Evolutionary conservation across 2,329 filamentous ascomycete species (phyloP), one percentile per base, ranked within the genome.

Genomic region (Pestalotiopsis fici): DNA sequence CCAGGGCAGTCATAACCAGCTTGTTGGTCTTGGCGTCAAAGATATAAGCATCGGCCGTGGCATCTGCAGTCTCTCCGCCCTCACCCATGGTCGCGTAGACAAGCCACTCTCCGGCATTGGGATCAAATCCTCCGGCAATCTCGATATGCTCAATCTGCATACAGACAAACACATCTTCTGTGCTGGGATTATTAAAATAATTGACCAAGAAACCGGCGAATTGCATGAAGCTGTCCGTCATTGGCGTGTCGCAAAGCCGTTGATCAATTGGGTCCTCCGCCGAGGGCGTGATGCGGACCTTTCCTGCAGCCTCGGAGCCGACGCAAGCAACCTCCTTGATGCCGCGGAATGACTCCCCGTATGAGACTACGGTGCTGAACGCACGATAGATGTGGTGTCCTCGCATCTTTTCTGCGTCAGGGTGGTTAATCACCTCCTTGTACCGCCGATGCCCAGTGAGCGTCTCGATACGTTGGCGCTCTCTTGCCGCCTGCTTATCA

Each of bases 351-450:
- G 68, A 18, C 3, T 70, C 65, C 2, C 66, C 71, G 66, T 76
- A 79, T 65, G 75, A 64, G 3, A 78, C 74, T 31, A 80, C 70
- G 11, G 73, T 66, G 4, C 62, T 67, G 50, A 81, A 77, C 0
- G 74, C 72, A 5, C 72, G 71, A 63, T 81, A 81, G 9, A 80
- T 74, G 64, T 75, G 75, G 2, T 71, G 71, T 2, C 77, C 77
- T 63, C 75, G 74, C 59, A 80, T 74, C n/a, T 73, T 74, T 54
- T 78, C 77, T 1, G 69, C 71, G 2, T 77, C 69, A 1, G 69
- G 66, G 25, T 70, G 65, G 3, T 69, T 55, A 9, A 78, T 63
- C 25, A 79, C 21, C 15, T 69, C 54, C 15, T 69, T 59, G 65
- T 71, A 74, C 11, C 72, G 72, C 21, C 77, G 56, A 37, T 73